These are phyloP conservation scores for Penicillium italicum DNA, from an alignment of 2,329 filamentous ascomycete genomes.

Conservation along the genomic window DNA sequence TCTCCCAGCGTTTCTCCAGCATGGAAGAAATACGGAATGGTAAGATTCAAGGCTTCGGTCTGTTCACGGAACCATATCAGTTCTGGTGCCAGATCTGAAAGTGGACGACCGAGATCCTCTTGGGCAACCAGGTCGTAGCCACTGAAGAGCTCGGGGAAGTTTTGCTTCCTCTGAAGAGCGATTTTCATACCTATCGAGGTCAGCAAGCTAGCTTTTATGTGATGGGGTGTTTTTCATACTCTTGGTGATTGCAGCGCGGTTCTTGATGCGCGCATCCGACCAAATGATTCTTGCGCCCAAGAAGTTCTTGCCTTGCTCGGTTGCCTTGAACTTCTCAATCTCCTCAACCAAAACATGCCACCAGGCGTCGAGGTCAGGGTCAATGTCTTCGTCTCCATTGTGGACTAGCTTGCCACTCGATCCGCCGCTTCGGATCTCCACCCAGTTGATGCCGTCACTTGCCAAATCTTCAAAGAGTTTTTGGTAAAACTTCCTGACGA, in stretches of 20 bases:
- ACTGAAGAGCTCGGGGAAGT: conserved; percentile 71
- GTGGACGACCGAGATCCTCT: conserved; percentile 72
- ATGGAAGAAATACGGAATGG: conserved; percentile 91
- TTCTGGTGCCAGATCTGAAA: conserved; percentile 72
- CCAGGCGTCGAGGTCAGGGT: not conserved
- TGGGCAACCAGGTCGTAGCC: conserved; percentile 87
- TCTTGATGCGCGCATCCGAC: not conserved
- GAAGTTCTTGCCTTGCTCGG: not conserved
- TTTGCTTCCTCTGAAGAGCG: conserved; percentile 75
- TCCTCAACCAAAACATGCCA: not conserved
- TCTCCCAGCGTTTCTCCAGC: conserved; percentile 85
- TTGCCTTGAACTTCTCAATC: not conserved
- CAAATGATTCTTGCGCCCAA: not conserved
- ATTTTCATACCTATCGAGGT: conserved; percentile 70
- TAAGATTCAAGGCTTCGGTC: conserved; percentile 68
- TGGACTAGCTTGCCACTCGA: conserved; percentile 63
- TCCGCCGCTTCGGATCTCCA: conserved; percentile 75
- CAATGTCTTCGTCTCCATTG: conserved; percentile 42
- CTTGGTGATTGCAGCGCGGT: not conserved
- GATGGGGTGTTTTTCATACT: not conserved
- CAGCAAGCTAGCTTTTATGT: not conserved
- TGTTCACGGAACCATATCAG: conserved; percentile 88
- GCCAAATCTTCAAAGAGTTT: conserved; percentile 65
- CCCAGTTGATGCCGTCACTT: conserved; percentile 76
- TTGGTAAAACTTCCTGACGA: conserved; percentile 50